Evolutionary conservation across 306 rosid species (phyloP).

Genomic region (Fagus sylvatica): DNA sequence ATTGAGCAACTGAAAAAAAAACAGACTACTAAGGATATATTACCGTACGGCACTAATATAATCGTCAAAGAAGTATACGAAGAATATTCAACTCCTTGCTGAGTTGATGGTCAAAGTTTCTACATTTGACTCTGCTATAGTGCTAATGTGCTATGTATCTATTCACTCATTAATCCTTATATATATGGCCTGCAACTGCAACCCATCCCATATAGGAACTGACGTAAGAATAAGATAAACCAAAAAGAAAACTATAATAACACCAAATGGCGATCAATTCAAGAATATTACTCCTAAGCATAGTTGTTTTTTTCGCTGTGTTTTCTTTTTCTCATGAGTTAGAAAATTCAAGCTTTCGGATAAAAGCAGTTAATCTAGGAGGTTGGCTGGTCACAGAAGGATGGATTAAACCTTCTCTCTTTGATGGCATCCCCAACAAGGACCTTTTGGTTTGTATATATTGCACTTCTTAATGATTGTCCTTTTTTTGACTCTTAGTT

Average conservation of each 20-base stretch:
- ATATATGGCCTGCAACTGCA: too few relatives aligned
- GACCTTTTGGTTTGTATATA: constrained; percentile 55
- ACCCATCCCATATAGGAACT: too few relatives aligned
- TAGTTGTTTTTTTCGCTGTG: constrained; percentile 7
- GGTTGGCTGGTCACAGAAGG: constrained; percentile 90
- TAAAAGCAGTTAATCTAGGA: constrained; percentile 71
- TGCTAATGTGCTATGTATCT: too few relatives aligned
- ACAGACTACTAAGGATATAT: too few relatives aligned
- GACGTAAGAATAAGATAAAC: neutral
- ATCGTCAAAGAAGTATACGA: too few relatives aligned
- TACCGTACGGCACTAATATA: too few relatives aligned
- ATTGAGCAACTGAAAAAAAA: too few relatives aligned
- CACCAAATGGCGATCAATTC: constrained; percentile 24
- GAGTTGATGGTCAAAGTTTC: constrained; percentile 15
- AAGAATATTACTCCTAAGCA: constrained; percentile 26
- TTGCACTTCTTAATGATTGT: neutral
- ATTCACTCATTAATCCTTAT: neutral
- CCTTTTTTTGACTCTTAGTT: neutral
- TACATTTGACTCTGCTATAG: neutral
- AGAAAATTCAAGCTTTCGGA: neutral
- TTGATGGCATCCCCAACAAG: constrained; percentile 73
- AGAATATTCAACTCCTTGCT: neutral
- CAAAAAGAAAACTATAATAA: neutral
- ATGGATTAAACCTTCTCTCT: constrained; percentile 86
- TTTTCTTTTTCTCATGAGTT: constrained; percentile 29